Conservation (phyloP, 768 basidiomycete genomes). For the Lactarius sp. region DNA sequence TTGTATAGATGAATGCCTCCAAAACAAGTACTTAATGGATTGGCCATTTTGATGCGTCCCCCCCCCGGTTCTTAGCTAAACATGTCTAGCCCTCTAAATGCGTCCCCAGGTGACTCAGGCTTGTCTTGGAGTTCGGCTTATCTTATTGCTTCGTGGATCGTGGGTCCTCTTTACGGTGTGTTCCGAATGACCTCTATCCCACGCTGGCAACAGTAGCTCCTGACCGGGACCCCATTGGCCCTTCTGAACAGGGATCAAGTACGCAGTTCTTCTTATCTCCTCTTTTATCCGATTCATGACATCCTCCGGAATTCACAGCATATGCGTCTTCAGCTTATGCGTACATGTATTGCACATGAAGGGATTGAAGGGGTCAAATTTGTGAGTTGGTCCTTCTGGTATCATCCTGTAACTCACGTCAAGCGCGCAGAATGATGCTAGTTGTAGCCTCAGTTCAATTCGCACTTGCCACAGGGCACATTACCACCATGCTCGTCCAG, state of each 20-base stretch:
- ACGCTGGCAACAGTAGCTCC: not conserved
- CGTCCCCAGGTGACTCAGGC: constrained; percentile 13
- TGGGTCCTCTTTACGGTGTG: constrained; percentile 18
- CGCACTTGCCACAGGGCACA: constrained; percentile 12
- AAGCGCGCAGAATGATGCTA: constrained; percentile 5
- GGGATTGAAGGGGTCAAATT: constrained; percentile 1
- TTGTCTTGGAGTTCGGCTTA: not conserved
- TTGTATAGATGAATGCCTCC: not conserved
- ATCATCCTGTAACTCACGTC: not conserved
- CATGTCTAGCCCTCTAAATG: constrained; percentile 4
- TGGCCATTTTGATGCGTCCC: not conserved
- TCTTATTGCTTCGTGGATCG: constrained; percentile 2
- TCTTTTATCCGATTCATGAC: not conserved
- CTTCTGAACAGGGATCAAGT: constrained; percentile 16
- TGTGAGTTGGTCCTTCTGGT: not conserved
- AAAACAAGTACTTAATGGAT: not conserved
- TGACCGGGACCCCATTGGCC: too few relatives aligned
- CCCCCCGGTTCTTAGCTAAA: not conserved
- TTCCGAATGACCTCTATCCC: not conserved
- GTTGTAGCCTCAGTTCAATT: constrained; percentile 11
- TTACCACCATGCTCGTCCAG: constrained; percentile 10
- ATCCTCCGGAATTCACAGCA: not conserved
- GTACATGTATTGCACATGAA: not conserved
- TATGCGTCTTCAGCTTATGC: constrained; percentile 16
- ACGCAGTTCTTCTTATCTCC: not conserved